Conservation (phyloP, 2,329 filamentous ascomycete genomes). For the Cercospora sp. region DNA sequence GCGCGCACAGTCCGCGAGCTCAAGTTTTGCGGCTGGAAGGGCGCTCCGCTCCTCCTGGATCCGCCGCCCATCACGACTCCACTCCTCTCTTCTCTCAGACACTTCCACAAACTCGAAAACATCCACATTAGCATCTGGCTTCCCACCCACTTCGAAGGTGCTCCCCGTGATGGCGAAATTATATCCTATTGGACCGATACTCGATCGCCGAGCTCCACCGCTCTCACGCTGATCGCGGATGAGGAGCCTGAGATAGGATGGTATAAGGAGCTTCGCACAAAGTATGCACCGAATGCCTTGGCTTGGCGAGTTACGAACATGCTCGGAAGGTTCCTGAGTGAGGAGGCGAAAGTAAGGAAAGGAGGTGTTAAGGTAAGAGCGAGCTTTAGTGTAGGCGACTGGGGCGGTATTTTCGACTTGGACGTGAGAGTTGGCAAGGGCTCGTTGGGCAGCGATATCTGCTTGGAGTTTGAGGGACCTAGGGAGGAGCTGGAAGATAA, state of each 20-base stretch:
- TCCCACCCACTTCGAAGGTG: slow-evolving; percentile 42
- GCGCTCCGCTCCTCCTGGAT: slow-evolving; percentile 44
- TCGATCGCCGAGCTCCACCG: slow-evolving; percentile 42
- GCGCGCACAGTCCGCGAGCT: slow-evolving; percentile 46
- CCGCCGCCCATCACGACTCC: slow-evolving; percentile 42
- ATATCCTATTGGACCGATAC: slow-evolving; percentile 48
- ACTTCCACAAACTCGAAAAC: slow-evolving; percentile 46
- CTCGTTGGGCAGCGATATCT: slow-evolving; percentile 38
- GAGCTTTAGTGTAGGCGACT: slow-evolving; percentile 47
- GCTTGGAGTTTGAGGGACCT: slow-evolving; percentile 46
- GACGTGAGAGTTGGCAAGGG: slow-evolving; percentile 45
- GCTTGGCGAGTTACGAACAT: slow-evolving; percentile 45
- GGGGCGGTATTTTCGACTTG: slow-evolving; percentile 48
- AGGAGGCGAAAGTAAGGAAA: slow-evolving; percentile 42
- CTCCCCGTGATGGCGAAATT: slow-evolving; percentile 44
- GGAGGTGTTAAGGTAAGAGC: slow-evolving; percentile 48
- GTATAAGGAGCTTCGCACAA: slow-evolving; percentile 44
- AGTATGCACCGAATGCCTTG: slow-evolving; percentile 44
- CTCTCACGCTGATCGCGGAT: slow-evolving; percentile 38
- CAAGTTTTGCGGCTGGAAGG: slow-evolving; percentile 52
- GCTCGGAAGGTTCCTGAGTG: slow-evolving; percentile 44
- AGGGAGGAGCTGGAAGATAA: slow-evolving; percentile 47
- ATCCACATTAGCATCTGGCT: slow-evolving; percentile 48
- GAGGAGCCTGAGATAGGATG: slow-evolving; percentile 41
- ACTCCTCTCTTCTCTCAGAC: slow-evolving; percentile 43